These are phyloP conservation scores for Cyphellophora attinorum DNA, from an alignment of 2,329 filamentous ascomycete species.

Conservation along the genomic window DNA sequence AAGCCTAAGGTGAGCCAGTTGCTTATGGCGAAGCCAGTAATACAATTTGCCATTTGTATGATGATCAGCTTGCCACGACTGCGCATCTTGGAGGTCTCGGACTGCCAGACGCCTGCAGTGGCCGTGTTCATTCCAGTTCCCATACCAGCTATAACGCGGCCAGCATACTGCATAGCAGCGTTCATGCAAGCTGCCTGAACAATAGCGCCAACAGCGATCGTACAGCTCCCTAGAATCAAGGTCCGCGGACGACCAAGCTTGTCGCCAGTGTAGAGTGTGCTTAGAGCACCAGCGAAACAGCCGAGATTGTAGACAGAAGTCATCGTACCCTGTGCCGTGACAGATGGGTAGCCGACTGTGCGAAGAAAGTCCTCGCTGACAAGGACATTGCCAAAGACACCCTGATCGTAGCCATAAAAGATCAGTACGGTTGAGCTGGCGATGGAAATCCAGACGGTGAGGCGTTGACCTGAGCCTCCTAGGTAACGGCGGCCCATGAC, in stretches of 20 bases:
- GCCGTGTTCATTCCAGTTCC: conserved; percentile 25
- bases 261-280: conserved; percentile 42
- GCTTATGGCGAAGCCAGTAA: conserved; percentile 38
- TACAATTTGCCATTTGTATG: conserved; percentile 41
- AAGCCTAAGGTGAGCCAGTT: conserved; percentile 43
- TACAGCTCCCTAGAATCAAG: conserved; percentile 28
- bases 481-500: conserved; percentile 41
- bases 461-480: conserved; percentile 38
- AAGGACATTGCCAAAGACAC: conserved; percentile 27
- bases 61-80: conserved; percentile 43
- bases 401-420: conserved; percentile 33
- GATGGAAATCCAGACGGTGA: conserved; percentile 45
- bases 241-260: conserved; percentile 34
- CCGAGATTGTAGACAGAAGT: conserved; percentile 36
- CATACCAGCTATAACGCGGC: conserved; percentile 36
- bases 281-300: conserved; percentile 39
- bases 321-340: conserved; percentile 15
- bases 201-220: conserved; percentile 36
- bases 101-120: conserved; percentile 32
- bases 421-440: conserved; percentile 41
- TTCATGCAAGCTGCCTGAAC: conserved; percentile 32
- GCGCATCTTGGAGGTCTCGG: conserved; percentile 40
- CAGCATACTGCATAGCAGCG: conserved; percentile 33
- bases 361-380: conserved; percentile 23
- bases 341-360: conserved; percentile 11